A percentile compares a stretch with the other conserved stretches of the same genome.
phyloP scores from a whole-genome alignment of 2,329 filamentous ascomycete species.

The Colletotrichum abscissum region DNA sequence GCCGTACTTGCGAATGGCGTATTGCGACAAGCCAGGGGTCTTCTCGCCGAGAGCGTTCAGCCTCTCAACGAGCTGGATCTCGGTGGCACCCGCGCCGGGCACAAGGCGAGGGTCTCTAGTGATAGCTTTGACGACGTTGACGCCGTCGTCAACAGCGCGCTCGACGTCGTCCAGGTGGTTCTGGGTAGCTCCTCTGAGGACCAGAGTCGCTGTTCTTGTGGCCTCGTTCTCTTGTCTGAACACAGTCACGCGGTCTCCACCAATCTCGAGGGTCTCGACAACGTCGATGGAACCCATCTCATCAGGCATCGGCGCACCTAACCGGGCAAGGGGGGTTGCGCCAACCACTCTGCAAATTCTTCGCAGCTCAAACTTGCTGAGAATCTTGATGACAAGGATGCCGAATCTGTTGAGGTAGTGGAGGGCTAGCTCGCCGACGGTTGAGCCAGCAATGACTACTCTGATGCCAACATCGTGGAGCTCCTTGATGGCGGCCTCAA shows the following conservation, averaged over 20 bases:
- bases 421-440: slow-evolving; percentile 90
- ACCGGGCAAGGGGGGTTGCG: slow-evolving; percentile 92
- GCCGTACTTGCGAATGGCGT: slow-evolving; percentile 96
- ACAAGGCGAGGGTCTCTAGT: slow-evolving; percentile 92
- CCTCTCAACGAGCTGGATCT: slow-evolving; percentile 92
- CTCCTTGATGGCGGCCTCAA: slow-evolving; percentile 93
- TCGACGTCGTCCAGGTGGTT: slow-evolving; percentile 98
- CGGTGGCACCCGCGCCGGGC: slow-evolving; percentile 92
- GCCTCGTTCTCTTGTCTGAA: slow-evolving; percentile 96
- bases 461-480: slow-evolving; percentile 93
- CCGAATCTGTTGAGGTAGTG: slow-evolving; percentile 98
- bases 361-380: slow-evolving; percentile 97
- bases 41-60: slow-evolving; percentile 92
- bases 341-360: slow-evolving; percentile 95
- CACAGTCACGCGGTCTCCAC: slow-evolving; percentile 96
- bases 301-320: slow-evolving; percentile 99
- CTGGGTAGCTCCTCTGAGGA: slow-evolving; percentile 94
- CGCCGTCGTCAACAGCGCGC: slow-evolving; percentile 95
- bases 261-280: slow-evolving; percentile 97
- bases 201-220: slow-evolving; percentile 92
- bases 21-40: slow-evolving; percentile 92
- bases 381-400: slow-evolving; percentile 95
- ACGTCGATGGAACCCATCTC: slow-evolving; percentile 97
- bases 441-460: slow-evolving; percentile 90
- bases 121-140: slow-evolving; percentile 98